Conservation (phyloP, 257 asterid species). For the Ophiorrhiza pumila region DNA sequence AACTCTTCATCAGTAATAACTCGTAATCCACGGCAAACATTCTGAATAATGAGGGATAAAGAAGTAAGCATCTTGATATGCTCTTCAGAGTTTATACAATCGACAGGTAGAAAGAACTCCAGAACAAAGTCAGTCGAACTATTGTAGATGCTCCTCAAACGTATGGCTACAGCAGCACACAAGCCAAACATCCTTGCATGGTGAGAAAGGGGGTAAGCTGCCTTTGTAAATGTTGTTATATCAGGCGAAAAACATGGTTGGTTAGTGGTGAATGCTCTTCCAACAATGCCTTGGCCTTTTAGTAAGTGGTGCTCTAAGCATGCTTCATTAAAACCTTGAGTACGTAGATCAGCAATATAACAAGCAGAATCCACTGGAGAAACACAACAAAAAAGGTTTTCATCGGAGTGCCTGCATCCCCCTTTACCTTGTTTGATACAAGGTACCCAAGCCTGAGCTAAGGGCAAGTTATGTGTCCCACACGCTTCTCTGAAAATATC, state of each 20-base stretch:
- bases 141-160: conserved; percentile 60
- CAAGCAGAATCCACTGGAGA: conserved; percentile 81
- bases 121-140: conserved; percentile 69
- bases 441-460: conserved; percentile 88
- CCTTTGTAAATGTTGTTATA: conserved; percentile 62
- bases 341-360: conserved; percentile 48
- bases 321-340: conserved; percentile 81
- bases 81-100: conserved; percentile 57
- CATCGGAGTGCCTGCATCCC: conserved; percentile 75
- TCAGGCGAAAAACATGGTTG: conserved; percentile 80
- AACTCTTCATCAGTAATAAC: conserved; percentile 69
- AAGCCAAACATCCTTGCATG: conserved; percentile 80
- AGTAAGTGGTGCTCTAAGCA: conserved; percentile 85
- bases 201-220: conserved; percentile 91
- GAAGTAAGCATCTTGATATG: conserved; percentile 66
- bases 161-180: conserved; percentile 83
- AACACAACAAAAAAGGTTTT: conserved; percentile 51
- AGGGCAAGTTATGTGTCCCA: conserved; percentile 55
- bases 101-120: conserved; percentile 79
- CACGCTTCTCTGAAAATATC: conserved; percentile 66
- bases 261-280: conserved; percentile 68
- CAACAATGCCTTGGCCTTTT: conserved; percentile 78
- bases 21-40: conserved; percentile 57
- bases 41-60: conserved; percentile 59
- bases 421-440: conserved; percentile 68